Evolutionary conservation across 2,329 filamentous ascomycete species (phyloP).

Genomic region (Paraconiothyrium sp.): DNA sequence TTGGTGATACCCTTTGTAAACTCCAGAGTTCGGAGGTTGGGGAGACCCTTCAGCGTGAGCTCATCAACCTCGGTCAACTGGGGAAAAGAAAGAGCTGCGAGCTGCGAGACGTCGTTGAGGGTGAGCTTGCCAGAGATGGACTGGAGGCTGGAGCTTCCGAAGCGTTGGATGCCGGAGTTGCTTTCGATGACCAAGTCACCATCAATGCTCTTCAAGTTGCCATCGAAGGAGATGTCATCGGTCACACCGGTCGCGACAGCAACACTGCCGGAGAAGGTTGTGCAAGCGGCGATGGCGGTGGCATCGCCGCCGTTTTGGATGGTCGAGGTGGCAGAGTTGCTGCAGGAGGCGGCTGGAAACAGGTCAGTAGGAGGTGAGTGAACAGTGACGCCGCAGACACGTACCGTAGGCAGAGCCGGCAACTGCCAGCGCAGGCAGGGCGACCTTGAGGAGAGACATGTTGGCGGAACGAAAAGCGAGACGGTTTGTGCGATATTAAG

Average conservation of each 20-base stretch:
- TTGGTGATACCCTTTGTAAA: conserved; percentile 73
- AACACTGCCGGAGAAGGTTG: conserved; percentile 74
- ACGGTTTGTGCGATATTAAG: conserved; percentile 47
- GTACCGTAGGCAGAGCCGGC: conserved; percentile 62
- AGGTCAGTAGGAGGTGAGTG: conserved; percentile 26
- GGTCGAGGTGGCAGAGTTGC: conserved; percentile 60
- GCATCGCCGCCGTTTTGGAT: conserved; percentile 71
- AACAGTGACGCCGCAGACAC: conserved; percentile 29
- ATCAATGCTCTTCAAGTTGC: conserved; percentile 65
- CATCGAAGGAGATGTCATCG: conserved; percentile 69
- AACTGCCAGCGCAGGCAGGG: conserved; percentile 65
- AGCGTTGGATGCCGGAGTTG: conserved; percentile 69
- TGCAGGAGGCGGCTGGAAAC: conserved; percentile 48
- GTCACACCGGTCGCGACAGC: conserved; percentile 67
- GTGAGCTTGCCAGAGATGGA: conserved; percentile 75
- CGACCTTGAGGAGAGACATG: conserved; percentile 64
- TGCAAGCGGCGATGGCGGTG: conserved; percentile 68
- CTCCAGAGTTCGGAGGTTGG: conserved; percentile 66
- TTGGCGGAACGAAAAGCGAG: conserved; percentile 28
- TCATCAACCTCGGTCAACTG: conserved; percentile 70
- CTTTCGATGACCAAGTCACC: conserved; percentile 63
- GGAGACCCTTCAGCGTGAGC: conserved; percentile 78
- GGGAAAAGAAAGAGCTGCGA: conserved; percentile 74
- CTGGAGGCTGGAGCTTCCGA: conserved; percentile 69
- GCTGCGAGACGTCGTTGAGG: conserved; percentile 72